Conservation (phyloP, 2,329 filamentous ascomycete genomes). For the Xylaria sp. region DNA sequence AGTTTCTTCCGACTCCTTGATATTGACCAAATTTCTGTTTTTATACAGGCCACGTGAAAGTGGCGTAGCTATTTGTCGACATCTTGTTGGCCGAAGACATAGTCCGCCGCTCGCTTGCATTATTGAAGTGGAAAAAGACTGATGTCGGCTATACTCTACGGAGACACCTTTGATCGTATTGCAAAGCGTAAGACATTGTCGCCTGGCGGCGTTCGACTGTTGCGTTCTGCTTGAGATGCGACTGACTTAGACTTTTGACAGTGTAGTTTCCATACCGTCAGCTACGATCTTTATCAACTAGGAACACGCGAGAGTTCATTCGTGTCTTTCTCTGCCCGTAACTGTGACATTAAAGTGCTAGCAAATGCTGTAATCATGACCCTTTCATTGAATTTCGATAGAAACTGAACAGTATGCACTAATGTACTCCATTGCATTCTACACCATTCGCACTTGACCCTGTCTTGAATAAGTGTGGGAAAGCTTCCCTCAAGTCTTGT, state of each 20-base stretch:
- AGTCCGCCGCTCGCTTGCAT: constrained; percentile 7
- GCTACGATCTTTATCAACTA: neutral
- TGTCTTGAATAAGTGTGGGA: constrained; percentile 30
- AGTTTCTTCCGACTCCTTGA: neutral
- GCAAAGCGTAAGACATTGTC: neutral
- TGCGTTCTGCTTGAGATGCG: neutral
- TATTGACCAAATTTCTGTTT: neutral
- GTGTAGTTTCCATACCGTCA: too few relatives aligned
- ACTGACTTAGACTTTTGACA: too few relatives aligned
- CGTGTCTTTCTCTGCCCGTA: neutral
- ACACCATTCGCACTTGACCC: neutral
- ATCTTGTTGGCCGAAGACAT: neutral
- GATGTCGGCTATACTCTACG: neutral
- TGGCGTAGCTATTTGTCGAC: neutral
- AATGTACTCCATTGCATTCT: constrained; percentile 6
- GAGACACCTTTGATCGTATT: neutral
- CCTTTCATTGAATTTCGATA: neutral
- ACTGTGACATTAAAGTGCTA: neutral
- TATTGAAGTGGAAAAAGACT: neutral
- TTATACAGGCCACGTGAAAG: neutral
- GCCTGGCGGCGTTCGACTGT: neutral
- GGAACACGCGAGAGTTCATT: neutral
- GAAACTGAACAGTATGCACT: neutral
- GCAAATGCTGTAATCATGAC: neutral
- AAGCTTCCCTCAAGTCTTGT: constrained; percentile 26